These are phyloP conservation scores for Calonectria henricotiae DNA, from an alignment of 2,329 filamentous ascomycete species.

Conservation along the genomic window DNA sequence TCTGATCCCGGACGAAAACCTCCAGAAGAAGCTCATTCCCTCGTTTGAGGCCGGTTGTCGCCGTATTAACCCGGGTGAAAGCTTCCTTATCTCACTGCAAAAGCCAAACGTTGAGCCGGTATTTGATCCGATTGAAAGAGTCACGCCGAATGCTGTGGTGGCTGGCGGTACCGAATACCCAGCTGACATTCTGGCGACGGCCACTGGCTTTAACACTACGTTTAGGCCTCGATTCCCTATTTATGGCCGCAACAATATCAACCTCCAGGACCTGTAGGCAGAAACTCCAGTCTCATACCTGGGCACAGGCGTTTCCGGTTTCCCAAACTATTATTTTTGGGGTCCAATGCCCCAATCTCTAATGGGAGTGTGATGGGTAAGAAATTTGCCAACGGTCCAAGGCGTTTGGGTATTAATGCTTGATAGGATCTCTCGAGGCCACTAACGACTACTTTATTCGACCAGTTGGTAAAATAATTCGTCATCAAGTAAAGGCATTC, in stretches of 20 bases:
- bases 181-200: slow-evolving; percentile 44
- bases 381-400: not conserved
- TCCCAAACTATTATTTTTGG: slow-evolving; percentile 55
- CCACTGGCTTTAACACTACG: slow-evolving; percentile 48
- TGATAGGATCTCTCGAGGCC: slow-evolving; percentile 48
- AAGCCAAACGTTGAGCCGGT: slow-evolving; percentile 61
- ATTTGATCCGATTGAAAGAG: slow-evolving; percentile 50
- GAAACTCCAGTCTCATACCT: slow-evolving; percentile 54
- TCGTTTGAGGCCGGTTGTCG: slow-evolving; percentile 49
- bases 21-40: slow-evolving; percentile 46
- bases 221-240: slow-evolving; percentile 50
- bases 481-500: slow-evolving; percentile 45
- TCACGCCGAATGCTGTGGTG: slow-evolving; percentile 52
- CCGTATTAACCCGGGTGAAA: slow-evolving; percentile 58
- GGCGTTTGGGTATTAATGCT: not conserved
- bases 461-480: slow-evolving; percentile 47
- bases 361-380: slow-evolving; percentile 49
- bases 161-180: slow-evolving; percentile 44
- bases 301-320: slow-evolving; percentile 51
- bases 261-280: slow-evolving; percentile 45
- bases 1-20: slow-evolving; percentile 34
- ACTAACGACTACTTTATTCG: slow-evolving; percentile 52
- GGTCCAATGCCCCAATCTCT: slow-evolving; percentile 54
- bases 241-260: slow-evolving; percentile 38
- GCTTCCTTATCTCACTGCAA: slow-evolving; percentile 61